Conservation (phyloP, 2,329 filamentous ascomycete species). For the Neurospora crassa region DNA sequence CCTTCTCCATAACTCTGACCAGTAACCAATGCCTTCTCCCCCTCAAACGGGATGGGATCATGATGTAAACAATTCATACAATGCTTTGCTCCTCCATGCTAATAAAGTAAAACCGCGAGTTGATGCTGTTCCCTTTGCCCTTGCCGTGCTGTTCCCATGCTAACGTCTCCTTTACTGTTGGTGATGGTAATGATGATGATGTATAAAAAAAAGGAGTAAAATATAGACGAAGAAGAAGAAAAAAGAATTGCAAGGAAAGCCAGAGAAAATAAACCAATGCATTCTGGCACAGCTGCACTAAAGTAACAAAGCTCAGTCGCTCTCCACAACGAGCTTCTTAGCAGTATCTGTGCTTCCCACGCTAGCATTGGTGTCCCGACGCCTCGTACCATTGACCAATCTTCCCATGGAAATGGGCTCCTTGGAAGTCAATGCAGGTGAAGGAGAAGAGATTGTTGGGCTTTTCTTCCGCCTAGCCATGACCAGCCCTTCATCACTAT, state of each 20-base stretch:
- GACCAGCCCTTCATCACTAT: conserved; percentile 44
- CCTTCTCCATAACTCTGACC: background rate
- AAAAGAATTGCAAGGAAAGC: background rate
- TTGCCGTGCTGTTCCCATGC: background rate
- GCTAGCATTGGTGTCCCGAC: conserved; percentile 51
- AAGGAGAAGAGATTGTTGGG: conserved; percentile 13
- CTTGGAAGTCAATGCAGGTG: conserved; percentile 7
- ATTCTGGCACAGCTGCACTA: background rate
- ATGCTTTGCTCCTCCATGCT: background rate
- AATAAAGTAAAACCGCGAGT: background rate
- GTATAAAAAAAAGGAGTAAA: background rate
- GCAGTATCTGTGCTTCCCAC: conserved; percentile 55
- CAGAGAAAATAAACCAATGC: background rate
- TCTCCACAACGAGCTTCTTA: conserved; percentile 41
- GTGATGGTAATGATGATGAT: background rate
- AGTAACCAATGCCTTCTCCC: background rate
- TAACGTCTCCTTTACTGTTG: background rate
- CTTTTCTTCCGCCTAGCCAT: conserved; percentile 45
- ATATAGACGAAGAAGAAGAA: background rate
- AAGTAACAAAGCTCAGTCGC: conserved; percentile 15
- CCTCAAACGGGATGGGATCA: background rate
- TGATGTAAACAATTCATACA: conserved; percentile 1
- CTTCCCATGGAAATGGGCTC: conserved; percentile 23
- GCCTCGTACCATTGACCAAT: conserved; percentile 28
- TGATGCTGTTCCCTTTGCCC: background rate